These are phyloP conservation scores for Fomes fomentarius DNA, from an alignment of 1,284 basidiomycete genomes.

Conservation along the genomic window DNA sequence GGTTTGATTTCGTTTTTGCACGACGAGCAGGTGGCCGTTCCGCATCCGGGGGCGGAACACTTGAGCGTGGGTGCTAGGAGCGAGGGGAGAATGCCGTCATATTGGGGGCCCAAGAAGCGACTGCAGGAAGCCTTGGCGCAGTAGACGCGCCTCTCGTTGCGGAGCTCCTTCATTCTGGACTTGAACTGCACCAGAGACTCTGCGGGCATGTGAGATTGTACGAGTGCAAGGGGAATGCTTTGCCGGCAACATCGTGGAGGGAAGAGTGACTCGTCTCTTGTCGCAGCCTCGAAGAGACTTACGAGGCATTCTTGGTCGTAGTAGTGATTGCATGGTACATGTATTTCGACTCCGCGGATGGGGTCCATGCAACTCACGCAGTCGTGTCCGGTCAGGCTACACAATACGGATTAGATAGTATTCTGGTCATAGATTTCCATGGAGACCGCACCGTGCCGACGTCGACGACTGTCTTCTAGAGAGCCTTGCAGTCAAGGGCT, in stretches of 20 bases:
- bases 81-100: constrained; percentile 8
- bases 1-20: constrained; percentile 25
- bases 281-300: constrained; percentile 34
- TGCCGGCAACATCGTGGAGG: constrained; percentile 45
- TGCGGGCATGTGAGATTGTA: constrained; percentile 29
- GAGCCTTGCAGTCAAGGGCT: not conserved
- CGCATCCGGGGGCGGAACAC: constrained; percentile 24
- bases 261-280: constrained; percentile 37
- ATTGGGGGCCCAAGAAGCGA: constrained; percentile 38
- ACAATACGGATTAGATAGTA: not conserved
- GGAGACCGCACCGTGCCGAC: not conserved
- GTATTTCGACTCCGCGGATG: constrained; percentile 26
- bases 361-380: constrained; percentile 27
- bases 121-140: constrained; percentile 39
- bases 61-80: constrained; percentile 9
- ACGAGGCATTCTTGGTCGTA: constrained; percentile 37
- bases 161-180: constrained; percentile 33
- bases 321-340: constrained; percentile 35
- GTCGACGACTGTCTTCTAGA: not conserved
- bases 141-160: constrained; percentile 38
- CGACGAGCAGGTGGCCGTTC: constrained; percentile 29
- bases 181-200: constrained; percentile 26
- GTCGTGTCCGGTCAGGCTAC: constrained; percentile 8
- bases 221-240: constrained; percentile 32
- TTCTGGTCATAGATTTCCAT: no score